Base-by-base conservation (phyloP, 2,329 filamentous ascomycete species). In the Diaporthe ilicicola region DNA sequence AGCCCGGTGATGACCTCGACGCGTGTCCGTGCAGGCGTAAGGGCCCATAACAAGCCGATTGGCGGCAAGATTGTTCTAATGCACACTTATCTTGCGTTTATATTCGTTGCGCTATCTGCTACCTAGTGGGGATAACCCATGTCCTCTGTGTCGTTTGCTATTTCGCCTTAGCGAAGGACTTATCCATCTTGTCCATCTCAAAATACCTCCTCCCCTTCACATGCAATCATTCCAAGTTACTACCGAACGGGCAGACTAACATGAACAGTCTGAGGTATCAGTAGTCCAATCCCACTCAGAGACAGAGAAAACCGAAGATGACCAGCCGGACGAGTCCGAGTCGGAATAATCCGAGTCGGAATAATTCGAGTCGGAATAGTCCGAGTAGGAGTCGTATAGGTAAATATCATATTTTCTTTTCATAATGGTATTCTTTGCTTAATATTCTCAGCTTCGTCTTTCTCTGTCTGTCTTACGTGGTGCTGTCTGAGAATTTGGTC, bases 221-320 rank as follows among this genome's bases (percentile, higher is more conserved):
- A 19, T n/a, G 22, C 24, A 27, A 1, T 48, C 17, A 7, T 17
- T n/a, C n/a, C n/a, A n/a, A n/a, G n/a, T n/a, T n/a, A n/a, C n/a
- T 13, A n/a, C 24, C 19, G 15, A 13, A 22, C 22, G 3, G 4
- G 15, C 4, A 29, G 9, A 17, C 29, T n/a, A 50, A 8, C 44
- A 50, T 7, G 42, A 64, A 24, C 59, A 64, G 27, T 64, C 44
- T 24, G 44, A 64, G 37, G 59, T 50, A 50, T 64, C n/a, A 27
- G 59, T 48, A 13, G 29, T 62, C 27, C 42, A 48, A n/a, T 62
- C 27, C 13, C 2, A 50, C 19, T 62, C 59, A 29, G 24, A 37
- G 10, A 22, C 19, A 19, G 39, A 48, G 39, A 27, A 62, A 19
- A 32, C 12, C 27, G 27, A 46, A 34, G 42, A 62, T 3, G 12